Evolutionary conservation across 2,329 filamentous ascomycete genomes (phyloP).

Genomic region (Lomentospora prolificans): DNA sequence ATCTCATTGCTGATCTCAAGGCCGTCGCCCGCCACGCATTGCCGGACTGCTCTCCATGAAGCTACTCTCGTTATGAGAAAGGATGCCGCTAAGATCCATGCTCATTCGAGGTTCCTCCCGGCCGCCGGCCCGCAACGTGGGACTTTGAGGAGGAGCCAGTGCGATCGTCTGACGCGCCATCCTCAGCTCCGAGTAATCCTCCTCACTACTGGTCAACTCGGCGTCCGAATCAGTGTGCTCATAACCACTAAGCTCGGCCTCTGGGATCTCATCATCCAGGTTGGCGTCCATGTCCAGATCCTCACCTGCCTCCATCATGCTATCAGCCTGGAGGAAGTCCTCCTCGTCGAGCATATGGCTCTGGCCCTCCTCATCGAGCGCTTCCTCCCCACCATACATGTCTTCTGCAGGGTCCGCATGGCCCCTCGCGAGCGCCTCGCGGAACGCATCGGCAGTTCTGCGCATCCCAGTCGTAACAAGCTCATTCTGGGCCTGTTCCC

Average conservation of each 20-base stretch:
- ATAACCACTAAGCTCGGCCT: constrained; percentile 54
- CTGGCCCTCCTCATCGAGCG: constrained; percentile 43
- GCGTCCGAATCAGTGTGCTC: constrained; percentile 72
- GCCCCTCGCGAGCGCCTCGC: constrained; percentile 45
- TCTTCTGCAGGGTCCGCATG: constrained; percentile 33
- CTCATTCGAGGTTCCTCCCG: constrained; percentile 29
- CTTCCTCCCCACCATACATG: constrained; percentile 44
- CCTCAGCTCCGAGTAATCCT: constrained; percentile 62
- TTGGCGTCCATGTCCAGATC: constrained; percentile 56
- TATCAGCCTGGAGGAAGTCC: constrained; percentile 33
- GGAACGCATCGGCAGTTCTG: constrained; percentile 51
- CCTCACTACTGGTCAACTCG: constrained; percentile 42
- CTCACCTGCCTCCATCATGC: constrained; percentile 9
- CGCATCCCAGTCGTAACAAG: constrained; percentile 41
- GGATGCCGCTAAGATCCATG: constrained; percentile 45
- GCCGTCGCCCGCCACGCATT: constrained; percentile 7
- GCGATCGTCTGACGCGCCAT: constrained; percentile 28
- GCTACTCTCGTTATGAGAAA: constrained; percentile 49
- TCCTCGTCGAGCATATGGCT: constrained; percentile 56
- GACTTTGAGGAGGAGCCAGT: constrained; percentile 25
- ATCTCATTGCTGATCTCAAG: not conserved
- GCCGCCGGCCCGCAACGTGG: constrained; percentile 23
- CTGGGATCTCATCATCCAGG: constrained; percentile 61
- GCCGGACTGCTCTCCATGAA: constrained; percentile 43
- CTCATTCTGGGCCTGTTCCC: constrained; percentile 35